A percentile compares a stretch with the other conserved stretches of the same genome.
phyloP scores from a whole-genome alignment of 2,329 filamentous ascomycete species.

The Didymella pinodella region DNA sequence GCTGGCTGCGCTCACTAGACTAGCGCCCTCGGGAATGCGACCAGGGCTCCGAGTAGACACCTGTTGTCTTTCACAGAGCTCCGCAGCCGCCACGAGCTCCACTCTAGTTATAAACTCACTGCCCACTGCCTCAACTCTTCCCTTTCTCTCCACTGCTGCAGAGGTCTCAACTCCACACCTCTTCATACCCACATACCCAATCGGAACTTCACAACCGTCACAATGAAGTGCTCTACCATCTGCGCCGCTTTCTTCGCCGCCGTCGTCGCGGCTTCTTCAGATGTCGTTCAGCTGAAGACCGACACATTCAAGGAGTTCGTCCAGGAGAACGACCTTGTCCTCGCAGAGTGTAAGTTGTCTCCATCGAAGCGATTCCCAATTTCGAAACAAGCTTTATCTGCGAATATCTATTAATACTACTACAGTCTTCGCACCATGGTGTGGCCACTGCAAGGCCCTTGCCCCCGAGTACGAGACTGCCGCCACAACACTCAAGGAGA shows the following conservation, averaged over 20 bases:
- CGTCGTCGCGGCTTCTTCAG: constrained; percentile 69
- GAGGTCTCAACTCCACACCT: constrained; percentile 27
- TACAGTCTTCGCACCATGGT: constrained; percentile 93
- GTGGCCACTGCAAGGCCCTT: constrained; percentile 97
- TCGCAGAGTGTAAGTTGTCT: constrained; percentile 82
- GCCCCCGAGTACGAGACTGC: constrained; percentile 91
- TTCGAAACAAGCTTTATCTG: not conserved
- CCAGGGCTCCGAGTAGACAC: constrained; percentile 27
- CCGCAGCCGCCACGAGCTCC: constrained; percentile 31
- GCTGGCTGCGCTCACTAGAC: not conserved
- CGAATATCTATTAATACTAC: constrained; percentile 44
- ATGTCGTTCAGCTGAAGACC: constrained; percentile 84
- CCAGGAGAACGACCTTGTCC: constrained; percentile 83
- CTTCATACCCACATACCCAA: constrained; percentile 21
- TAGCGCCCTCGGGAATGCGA: no score
- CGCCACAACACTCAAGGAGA: constrained; percentile 83
- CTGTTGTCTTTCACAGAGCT: constrained; percentile 28
- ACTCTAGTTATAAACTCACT: constrained; percentile 33
- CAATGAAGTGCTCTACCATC: constrained; percentile 49
- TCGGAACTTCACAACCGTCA: constrained; percentile 26
- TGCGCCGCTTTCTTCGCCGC: constrained; percentile 60
- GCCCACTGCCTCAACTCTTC: constrained; percentile 24
- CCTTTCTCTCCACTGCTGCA: constrained; percentile 30
- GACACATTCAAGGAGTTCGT: constrained; percentile 89
- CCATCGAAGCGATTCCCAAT: not conserved